A percentile compares a stretch with the other conserved stretches of the same genome.
Conservation (phyloP, 306 rosid genomes). For the Prunus davidiana region DNA sequence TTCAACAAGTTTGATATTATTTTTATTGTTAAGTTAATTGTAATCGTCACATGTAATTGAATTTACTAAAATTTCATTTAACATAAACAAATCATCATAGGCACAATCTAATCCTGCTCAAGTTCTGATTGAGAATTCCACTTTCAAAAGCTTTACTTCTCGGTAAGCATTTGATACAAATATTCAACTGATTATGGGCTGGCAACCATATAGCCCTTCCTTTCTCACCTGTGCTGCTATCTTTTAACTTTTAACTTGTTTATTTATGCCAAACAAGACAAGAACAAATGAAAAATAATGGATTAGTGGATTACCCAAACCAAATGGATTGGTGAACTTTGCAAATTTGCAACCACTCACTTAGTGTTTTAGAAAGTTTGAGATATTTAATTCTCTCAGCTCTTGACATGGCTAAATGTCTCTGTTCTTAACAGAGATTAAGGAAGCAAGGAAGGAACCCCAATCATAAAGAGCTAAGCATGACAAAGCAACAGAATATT, state of each 20-base stretch:
- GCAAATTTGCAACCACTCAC: background rate
- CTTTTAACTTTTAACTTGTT: background rate
- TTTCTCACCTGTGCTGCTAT: background rate
- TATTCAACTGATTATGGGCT: too few species aligned
- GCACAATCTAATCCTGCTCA: too few species aligned
- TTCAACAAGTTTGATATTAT: too few species aligned
- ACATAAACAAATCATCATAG: too few species aligned
- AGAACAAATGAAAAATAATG: background rate
- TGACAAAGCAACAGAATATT: conserved; percentile 5
- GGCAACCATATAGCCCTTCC: too few species aligned
- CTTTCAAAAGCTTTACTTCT: too few species aligned
- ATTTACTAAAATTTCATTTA: too few species aligned
- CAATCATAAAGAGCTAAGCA: conserved; percentile 7
- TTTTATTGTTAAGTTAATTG: background rate
- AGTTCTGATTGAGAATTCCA: too few species aligned
- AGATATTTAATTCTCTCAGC: background rate
- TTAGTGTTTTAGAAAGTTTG: background rate
- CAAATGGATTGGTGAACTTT: conserved; percentile 10
- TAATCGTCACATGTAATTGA: too few species aligned
- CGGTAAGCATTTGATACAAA: too few species aligned
- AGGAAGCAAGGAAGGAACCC: background rate
- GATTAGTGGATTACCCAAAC: background rate
- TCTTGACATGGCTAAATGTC: background rate
- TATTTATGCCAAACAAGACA: conserved; percentile 5
- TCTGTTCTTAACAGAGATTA: background rate